Base-by-base conservation (phyloP, 129 eudicot species). In the Calendula officinalis region DNA sequence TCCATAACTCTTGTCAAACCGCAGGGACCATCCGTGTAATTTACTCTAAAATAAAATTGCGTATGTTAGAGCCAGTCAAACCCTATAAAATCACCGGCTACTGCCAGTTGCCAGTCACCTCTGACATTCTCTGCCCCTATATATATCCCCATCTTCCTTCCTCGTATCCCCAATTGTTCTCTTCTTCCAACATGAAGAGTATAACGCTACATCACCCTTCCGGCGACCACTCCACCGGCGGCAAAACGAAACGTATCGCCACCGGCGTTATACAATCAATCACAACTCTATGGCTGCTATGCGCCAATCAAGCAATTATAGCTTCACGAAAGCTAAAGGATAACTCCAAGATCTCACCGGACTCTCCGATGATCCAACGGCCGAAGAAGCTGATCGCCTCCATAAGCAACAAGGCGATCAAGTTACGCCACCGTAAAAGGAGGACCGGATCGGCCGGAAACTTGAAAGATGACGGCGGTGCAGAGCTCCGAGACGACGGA, bases 401-500 rank as follows among this genome's bases (percentile, higher is more conserved):
- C 33, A 59, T 81, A 13, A 81, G 86, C 79, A 63, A 73, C 75
- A 81, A 77, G 68, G 77, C 82, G 59, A 73, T 77, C 43, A 64
- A 22, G 16, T 34, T 81, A 27, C 38, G 82, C 5, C 76, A 61
- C 68, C 77, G 74, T 3, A 68, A 65, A 27, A 65, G 13, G 42
- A 38, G 55, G 1, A 36, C 32, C 56, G 58, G 67, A 58, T 53
- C 2, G 8, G 42, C 33, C 14, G 70, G 77, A 33, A 72, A 68
- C 22, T 16, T 15, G 15, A 72, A 14, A 17, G 69, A 41, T 5
- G 80, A 35, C 49, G 70, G 30, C 22, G 71, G 37, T 14, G 67
- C 36, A 13, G 63, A 66, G 9, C 38, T 46, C 16, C 84, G 78
- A 30, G 85, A 76, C 62, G 85, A 74, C 34, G 89, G 83, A 41